Base-by-base conservation (phyloP, 345 rosid genomes). In the Sonneratia caseolaris region DNA sequence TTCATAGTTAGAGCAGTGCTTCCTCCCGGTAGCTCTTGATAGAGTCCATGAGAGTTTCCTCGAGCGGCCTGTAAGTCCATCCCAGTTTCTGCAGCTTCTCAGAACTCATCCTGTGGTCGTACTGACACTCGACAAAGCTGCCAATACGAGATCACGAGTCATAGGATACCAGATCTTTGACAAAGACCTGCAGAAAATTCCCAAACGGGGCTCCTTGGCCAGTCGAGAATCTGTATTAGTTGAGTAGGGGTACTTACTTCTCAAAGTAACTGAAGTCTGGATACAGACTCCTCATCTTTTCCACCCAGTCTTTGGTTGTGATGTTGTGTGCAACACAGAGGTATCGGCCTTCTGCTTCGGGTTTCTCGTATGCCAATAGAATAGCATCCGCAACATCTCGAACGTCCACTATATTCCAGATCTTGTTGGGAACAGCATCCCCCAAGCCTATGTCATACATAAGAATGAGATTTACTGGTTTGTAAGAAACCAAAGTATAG, bases 41-140 rank as follows among this genome's bases (percentile, higher is more conserved):
- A 10, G 91, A 79, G 71, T 89, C 89, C 9, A 69, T 76, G 11
- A 83, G 81, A 51, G 82, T 87, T 69, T 89, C 84, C 65, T 87
- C 89, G 72, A 86, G 73, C 1, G 86, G 80, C 72, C 84, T 61
- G 70, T 75, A 84, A 66, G 70, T 79, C 91, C 90, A 89, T 16
- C 91, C 90, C 57, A 84, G 76, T 62, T 64, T 80, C 79, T 79
- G 72, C 68, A 74, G 55, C 53, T 69, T 74, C 57, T 56, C 77
- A 1, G 69, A 69, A 47, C 72, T 74, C 40, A 35, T 7, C 72
- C 18, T 18, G 27, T 16, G 27, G 10, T 37, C 72, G 10, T 74
- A 76, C 38, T 70, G 84, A 32, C 15, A 73, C 70, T 77, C 82
- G 0, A 49, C 68, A 77, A 73, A 86, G 37, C 92, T 87, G 76